Evolutionary conservation across 1,284 basidiomycete genomes (phyloP).

Genomic region (Hemileia vastatrix): DNA sequence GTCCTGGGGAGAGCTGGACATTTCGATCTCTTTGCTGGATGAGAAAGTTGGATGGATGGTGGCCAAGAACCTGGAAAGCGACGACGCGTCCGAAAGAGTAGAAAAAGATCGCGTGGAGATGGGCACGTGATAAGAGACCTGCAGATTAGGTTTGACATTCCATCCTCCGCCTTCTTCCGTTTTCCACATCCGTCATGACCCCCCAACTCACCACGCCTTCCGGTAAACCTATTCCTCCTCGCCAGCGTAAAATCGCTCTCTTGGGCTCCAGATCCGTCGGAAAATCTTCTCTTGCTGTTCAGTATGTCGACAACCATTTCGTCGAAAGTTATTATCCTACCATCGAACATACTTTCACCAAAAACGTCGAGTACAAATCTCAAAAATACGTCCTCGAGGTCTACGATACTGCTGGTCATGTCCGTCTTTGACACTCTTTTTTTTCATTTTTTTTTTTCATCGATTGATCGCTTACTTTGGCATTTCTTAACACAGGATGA

Average conservation of each 20-base stretch:
- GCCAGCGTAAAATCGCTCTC: conserved; percentile 67
- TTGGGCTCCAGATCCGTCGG: conserved; percentile 70
- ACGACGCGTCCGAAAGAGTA: too few relatives aligned
- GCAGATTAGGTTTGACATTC: too few relatives aligned
- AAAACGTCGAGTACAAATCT: conserved; percentile 72
- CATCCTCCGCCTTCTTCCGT: too few relatives aligned
- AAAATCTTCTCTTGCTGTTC: conserved; percentile 66
- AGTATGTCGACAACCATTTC: conserved; percentile 56
- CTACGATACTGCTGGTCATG: conserved; percentile 90
- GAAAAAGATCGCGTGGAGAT: too few relatives aligned
- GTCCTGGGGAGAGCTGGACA: too few relatives aligned
- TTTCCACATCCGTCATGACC: too few relatives aligned
- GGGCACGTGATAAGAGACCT: too few relatives aligned
- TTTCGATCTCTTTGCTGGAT: too few relatives aligned
- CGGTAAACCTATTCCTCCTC: conserved; percentile 21
- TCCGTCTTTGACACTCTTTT: conserved; percentile 23
- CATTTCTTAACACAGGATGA: conserved; percentile 7
- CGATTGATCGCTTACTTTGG: neutral
- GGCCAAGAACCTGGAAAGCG: too few relatives aligned
- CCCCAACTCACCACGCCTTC: conserved; percentile 18
- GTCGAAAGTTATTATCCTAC: conserved; percentile 48
- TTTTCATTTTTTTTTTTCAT: neutral
- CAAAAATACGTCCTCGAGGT: conserved; percentile 89
- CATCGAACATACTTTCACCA: conserved; percentile 80
- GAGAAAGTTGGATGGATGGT: too few relatives aligned